Conservation (phyloP, 1,284 basidiomycete species). For the Serendipita sp. region DNA sequence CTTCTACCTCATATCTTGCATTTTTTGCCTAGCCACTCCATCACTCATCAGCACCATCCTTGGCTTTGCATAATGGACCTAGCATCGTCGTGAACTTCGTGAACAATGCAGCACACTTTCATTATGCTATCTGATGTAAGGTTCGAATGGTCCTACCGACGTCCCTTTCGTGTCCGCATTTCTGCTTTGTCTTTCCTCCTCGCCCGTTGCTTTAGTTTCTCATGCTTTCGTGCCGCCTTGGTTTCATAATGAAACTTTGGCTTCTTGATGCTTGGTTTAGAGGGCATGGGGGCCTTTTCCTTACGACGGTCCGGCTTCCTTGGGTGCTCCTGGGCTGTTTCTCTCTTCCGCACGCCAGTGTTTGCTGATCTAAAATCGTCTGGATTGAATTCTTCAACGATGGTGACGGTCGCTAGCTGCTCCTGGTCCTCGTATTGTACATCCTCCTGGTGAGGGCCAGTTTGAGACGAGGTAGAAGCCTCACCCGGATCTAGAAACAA, state of each 20-base stretch:
- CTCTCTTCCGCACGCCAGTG: not conserved
- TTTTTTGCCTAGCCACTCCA: not conserved
- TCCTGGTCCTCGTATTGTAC: constrained; percentile 63
- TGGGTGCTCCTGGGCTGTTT: constrained; percentile 4
- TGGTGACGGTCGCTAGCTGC: constrained; percentile 64
- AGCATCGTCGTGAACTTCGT: not conserved
- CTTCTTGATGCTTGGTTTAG: constrained; percentile 16
- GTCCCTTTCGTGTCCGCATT: constrained; percentile 40
- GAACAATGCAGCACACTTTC: not conserved
- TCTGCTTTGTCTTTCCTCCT: constrained; percentile 53
- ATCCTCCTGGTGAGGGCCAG: constrained; percentile 25
- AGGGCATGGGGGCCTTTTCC: constrained; percentile 3
- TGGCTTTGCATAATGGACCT: not conserved
- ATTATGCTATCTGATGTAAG: not conserved
- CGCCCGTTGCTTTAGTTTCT: constrained; percentile 41
- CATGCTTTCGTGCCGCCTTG: constrained; percentile 40
- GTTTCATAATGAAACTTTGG: constrained; percentile 48
- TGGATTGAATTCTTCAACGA: constrained; percentile 68
- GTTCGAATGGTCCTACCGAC: not conserved
- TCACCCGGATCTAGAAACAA: constrained; percentile 14
- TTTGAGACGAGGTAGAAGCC: constrained; percentile 8
- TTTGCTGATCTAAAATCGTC: constrained; percentile 29
- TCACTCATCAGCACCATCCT: not conserved
- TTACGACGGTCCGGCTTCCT: not conserved
- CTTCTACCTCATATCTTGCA: too few species aligned